Base-by-base conservation (phyloP, 257 asterid species). In the Thymus mandschuricus region DNA sequence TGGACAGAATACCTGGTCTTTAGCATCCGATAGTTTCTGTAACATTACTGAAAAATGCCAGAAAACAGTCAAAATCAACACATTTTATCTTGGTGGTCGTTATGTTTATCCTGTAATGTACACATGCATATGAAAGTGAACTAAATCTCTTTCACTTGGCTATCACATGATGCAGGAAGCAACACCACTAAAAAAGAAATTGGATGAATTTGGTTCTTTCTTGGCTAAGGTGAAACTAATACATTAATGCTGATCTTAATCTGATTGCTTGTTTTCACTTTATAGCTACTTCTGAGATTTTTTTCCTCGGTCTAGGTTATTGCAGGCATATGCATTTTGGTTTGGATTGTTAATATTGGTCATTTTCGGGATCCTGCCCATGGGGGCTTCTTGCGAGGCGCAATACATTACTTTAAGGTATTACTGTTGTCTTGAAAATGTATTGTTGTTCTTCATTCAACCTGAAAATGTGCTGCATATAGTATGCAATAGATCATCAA, bases 391-490 rank as follows among this genome's bases (percentile, higher is more conserved):
- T 69, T 94, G 57, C 86, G 85, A 71, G 99, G 99, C 64, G 99
- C 98, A 50, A 92, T 95, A 74, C 99, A 95, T 81, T 95, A 95
- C 83, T 92, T 95, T 76, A 95, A 95, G 98, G 99, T 94, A 87
- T 49, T 48, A 28, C 38, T 45, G 15, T 72, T 43, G 28, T n/a
- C 4, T 52, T 56, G 4, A 6, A 4, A 3, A 49, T 3, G 1
- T 15, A 10, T 43, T 44, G 41, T 3, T 44, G 12, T 44, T 5
- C 12, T 44, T 44, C 12, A 44, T 52, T 73, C 29, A 13, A 45
- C 55, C 31, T 43, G 71, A 40, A 5, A 38, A 5, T 38, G 7
- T 38, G 41, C 7, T 7, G 41, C 41, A 38, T 38, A 38, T 5
- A 38, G 41, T 38, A 38, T 38, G 8, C 41, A 38, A 38, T 38